Conservation (phyloP, 192 early-diverging fungal genomes). For the Coemansia sp. region DNA sequence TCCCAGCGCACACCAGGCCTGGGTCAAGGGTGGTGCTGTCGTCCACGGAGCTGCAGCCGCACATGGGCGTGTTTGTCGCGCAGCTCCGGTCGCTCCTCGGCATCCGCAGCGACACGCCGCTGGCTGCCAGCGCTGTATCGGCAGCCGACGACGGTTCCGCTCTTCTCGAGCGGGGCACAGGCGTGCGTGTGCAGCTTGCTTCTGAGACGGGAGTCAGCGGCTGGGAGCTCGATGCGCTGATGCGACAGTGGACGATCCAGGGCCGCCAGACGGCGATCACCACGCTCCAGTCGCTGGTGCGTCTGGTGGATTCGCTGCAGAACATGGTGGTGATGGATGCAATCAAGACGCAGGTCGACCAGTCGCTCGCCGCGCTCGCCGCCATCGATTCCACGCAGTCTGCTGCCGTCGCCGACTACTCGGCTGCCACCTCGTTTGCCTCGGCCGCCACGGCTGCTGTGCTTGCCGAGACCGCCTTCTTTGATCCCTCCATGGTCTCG, state of each 20-base stretch:
- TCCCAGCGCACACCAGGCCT: conserved; percentile 7
- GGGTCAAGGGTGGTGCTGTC: conserved; percentile 29
- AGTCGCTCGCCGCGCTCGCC: conserved; percentile 43
- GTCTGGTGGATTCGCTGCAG: conserved; percentile 72
- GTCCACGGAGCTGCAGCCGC: conserved; percentile 60
- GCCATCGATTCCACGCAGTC: conserved; percentile 35
- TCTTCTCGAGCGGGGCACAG: too few species aligned
- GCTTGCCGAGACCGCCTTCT: conserved; percentile 86
- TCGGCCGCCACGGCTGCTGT: conserved; percentile 65
- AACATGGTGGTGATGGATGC: conserved; percentile 93
- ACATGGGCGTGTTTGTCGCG: conserved; percentile 77
- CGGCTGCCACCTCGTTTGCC: conserved; percentile 48
- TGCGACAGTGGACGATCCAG: conserved; percentile 67
- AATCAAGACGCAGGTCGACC: conserved; percentile 70
- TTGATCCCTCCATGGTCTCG: conserved; percentile 97
- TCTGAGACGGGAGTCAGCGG: conserved; percentile 67
- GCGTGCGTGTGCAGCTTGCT: conserved; percentile 46
- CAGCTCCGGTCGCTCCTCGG: conserved; percentile 87
- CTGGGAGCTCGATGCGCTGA: conserved; percentile 80
- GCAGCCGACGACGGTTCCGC: too few species aligned
- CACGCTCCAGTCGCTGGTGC: conserved; percentile 79
- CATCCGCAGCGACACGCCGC: conserved; percentile 58
- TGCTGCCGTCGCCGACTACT: conserved; percentile 11
- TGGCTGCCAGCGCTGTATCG: not conserved
- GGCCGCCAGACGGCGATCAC: conserved; percentile 71